Base-by-base conservation (phyloP, 345 rosid species). In the Gossypium australe region DNA sequence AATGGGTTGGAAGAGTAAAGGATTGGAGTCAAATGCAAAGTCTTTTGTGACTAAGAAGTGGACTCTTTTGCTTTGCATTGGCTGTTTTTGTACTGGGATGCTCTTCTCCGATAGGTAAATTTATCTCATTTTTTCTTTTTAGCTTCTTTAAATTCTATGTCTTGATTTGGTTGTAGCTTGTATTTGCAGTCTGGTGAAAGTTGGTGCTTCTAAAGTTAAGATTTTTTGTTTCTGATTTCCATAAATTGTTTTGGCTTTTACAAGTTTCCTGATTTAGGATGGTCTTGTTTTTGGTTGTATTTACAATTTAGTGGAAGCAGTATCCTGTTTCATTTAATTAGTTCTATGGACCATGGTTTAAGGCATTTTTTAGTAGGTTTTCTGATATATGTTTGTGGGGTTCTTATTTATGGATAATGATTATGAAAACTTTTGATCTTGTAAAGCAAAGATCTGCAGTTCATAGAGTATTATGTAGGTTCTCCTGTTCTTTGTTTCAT, bases 61-160 rank as follows among this genome's bases (percentile, higher is more conserved):
- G 99, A 76, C 92, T 70, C 74, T 91, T 48, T 76, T 93, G 77
- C 85, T 95, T 80, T 95, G 97, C 77, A 81, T 92, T 76, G 96
- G 97, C 29, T 92, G 96, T 86, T 91, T 94, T 84, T 92, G 95
- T 79, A 91, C 89, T 4, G 98, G 98, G 74, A 84, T 90, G 89
- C 88, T 94, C 70, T 92, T 94, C 85, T 91, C 97, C 60, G 90
- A 84, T 79, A 83, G 92, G 94, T 90, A 73, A 75, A 18, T 79
- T 76, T 12, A 27, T 67, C 22, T 75, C 49, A 43, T 45, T 49
- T 12, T 27, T 29, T 14, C 41, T 41, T 44, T 71, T 59, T 72
- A 12, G 24, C 62, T 53, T 59, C 11, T 67, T 68, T 74, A 10
- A 20, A 20, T 53, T 41, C 67, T 10, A 48, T 49, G 12, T 69